Evolutionary conservation across 2,329 filamentous ascomycete species (phyloP).

Genomic region (Penicillium freii): DNA sequence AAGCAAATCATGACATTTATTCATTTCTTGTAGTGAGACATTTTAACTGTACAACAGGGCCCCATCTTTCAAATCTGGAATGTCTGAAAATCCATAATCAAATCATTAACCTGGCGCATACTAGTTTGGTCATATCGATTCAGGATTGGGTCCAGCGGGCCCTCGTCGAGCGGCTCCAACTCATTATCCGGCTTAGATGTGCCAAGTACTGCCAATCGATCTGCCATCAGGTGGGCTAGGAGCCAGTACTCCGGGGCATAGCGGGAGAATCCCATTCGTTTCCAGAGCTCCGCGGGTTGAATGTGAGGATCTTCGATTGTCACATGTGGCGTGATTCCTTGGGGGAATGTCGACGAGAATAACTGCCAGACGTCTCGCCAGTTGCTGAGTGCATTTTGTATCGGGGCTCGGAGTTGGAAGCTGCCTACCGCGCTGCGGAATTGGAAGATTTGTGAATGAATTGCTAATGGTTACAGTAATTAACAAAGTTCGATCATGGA

Average conservation of each 20-base stretch:
- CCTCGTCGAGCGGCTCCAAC: slow-evolving; percentile 6
- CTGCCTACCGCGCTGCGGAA: no score
- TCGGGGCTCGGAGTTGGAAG: no score
- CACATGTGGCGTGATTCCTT: slow-evolving; percentile 5
- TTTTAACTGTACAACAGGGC: not conserved
- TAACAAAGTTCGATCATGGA: no score
- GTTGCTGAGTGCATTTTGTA: no score
- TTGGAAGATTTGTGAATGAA: no score
- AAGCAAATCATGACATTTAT: not conserved
- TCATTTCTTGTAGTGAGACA: not conserved
- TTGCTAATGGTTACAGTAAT: no score
- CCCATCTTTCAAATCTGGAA: slow-evolving; percentile 24
- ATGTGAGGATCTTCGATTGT: slow-evolving; percentile 14
- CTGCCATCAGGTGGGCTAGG: slow-evolving; percentile 33
- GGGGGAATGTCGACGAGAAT: not conserved
- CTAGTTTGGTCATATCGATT: slow-evolving; percentile 42
- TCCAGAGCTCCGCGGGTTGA: slow-evolving; percentile 32
- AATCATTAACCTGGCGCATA: slow-evolving; percentile 42
- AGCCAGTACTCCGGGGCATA: slow-evolving; percentile 31
- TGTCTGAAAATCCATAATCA: slow-evolving; percentile 38
- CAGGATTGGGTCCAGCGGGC: slow-evolving; percentile 29
- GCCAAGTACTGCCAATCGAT: slow-evolving; percentile 23
- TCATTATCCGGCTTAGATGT: slow-evolving; percentile 3
- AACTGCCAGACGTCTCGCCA: no score
- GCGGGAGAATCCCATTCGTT: slow-evolving; percentile 32